Percentiles rank a stretch among this genome's conserved stretches.
Conservation (phyloP, 2,329 filamentous ascomycete genomes). For the Aspergillus hortae region DNA sequence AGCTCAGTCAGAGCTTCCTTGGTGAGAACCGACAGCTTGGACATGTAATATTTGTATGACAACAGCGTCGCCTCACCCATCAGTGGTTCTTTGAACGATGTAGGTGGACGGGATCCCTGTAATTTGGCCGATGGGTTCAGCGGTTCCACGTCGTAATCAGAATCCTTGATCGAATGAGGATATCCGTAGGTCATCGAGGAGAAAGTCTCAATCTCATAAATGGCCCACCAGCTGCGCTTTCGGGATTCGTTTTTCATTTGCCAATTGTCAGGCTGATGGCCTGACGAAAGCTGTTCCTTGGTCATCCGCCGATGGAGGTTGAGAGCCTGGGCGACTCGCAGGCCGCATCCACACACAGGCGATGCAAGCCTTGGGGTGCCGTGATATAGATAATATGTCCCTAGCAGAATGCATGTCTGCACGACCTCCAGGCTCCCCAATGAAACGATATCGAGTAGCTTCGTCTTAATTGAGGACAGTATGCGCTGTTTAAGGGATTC, state of each 20-base stretch:
- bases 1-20: slow-evolving; percentile 16
- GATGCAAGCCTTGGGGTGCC: slow-evolving; percentile 36
- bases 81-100: slow-evolving; percentile 5
- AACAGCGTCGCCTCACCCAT: slow-evolving; percentile 13
- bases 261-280: background rate
- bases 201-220: slow-evolving; percentile 41
- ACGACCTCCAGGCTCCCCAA: slow-evolving; percentile 26
- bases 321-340: slow-evolving; percentile 36
- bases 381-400: slow-evolving; percentile 38
- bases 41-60: slow-evolving; percentile 25
- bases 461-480: slow-evolving; percentile 9
- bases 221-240: slow-evolving; percentile 42
- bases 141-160: slow-evolving; percentile 29
- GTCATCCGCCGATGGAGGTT: slow-evolving; percentile 25
- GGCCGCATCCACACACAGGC: slow-evolving; percentile 36
- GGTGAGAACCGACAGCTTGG: slow-evolving; percentile 17
- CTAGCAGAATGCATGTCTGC: slow-evolving; percentile 34
- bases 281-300: background rate
- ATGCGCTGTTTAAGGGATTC: slow-evolving; percentile 13
- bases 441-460: slow-evolving; percentile 22
- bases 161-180: slow-evolving; percentile 30
- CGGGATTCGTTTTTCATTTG: slow-evolving; percentile 19
- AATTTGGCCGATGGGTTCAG: slow-evolving; percentile 24
- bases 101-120: slow-evolving; percentile 5
- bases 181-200: slow-evolving; percentile 42